Evolutionary conservation across 805 yeast genomes (phyloP), one percentile per base, ranked within the genome.

Genomic region (Cyberlindnera xylosilytica): DNA sequence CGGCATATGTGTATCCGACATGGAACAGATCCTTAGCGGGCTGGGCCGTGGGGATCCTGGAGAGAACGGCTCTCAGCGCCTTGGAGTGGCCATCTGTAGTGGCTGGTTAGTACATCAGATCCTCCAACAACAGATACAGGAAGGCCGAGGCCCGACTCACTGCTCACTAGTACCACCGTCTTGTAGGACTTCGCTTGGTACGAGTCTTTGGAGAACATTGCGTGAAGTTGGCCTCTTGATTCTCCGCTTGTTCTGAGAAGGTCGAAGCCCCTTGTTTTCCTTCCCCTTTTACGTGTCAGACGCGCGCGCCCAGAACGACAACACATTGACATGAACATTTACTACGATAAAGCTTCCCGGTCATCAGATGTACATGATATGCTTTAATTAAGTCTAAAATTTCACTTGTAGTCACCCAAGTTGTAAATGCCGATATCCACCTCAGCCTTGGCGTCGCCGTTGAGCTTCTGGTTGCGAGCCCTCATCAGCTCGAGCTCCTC

Each of bases 401-500:
- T n/a, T n/a, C 19, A 39, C 33, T 58, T 66, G 51, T 76, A 74
- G 51, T 78, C 83, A 28, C 79, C 83, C 35, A 68, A 64, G 57
- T 80, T 80, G 55, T 76, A 79, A 22, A 80, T 64, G 28, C 83
- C 83, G 50, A 80, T 74, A 54, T 80, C 86, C 16, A 70, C 76
- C 47, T 88, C 96, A 13, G 97, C 87, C 63, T 90, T 90, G 41
- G 81, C 83, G 48, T 84, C 88, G 46, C 77, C 80, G 44, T 66
- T 69, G 39, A 74, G 53, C 52, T 78, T 63, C 58, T 81, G 85
- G 63, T 88, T 88, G 57, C 75, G 75, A 13, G 91, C 95, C 61
- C 99, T 75, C 44, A 87, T 78, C 50, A 73, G 72, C 65, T 90
- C 98, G 49, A 93, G 75, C 61, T 86, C 90, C 51, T 78, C 78